Evolutionary conservation across 73 alveolate genomes (phyloP).

Genomic region (Tetrahymena borealis): DNA sequence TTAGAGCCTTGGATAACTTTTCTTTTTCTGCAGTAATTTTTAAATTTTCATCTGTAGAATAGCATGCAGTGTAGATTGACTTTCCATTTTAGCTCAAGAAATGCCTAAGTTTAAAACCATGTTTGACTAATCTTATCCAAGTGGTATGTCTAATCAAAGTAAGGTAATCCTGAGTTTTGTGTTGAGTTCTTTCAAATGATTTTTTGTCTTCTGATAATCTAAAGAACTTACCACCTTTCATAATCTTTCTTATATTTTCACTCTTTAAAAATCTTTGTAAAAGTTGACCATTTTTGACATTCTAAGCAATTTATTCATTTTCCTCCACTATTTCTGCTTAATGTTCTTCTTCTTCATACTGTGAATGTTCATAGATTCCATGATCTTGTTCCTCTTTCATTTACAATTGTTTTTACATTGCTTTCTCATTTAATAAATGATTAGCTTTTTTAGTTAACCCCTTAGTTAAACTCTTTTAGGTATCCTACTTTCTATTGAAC

Average conservation of each 20-base stretch:
- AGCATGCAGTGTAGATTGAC: slow-evolving; percentile 5
- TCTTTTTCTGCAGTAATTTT: slow-evolving; percentile 11
- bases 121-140: slow-evolving; percentile 3
- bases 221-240: background rate
- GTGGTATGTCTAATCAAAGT: slow-evolving; percentile 14
- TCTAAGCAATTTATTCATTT: too few species aligned
- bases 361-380: background rate
- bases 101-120: slow-evolving; percentile 25
- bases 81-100: slow-evolving; percentile 1
- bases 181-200: background rate
- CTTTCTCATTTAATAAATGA: background rate
- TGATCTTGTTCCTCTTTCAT: background rate
- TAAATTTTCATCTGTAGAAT: slow-evolving; percentile 23
- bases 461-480: background rate
- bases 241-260: background rate
- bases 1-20: slow-evolving; percentile 3
- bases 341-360: background rate
- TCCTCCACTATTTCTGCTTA: background rate
- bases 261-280: background rate
- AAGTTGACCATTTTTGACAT: background rate
- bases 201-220: background rate
- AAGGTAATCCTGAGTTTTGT: slow-evolving; percentile 8
- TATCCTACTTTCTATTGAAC: background rate
- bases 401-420: background rate
- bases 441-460: background rate